A percentile compares a stretch with the other conserved stretches of the same genome.
Evolutionary conservation across 2,329 filamentous ascomycete genomes (phyloP).

Genomic region (Magnaporthiopsis rhizophila): DNA sequence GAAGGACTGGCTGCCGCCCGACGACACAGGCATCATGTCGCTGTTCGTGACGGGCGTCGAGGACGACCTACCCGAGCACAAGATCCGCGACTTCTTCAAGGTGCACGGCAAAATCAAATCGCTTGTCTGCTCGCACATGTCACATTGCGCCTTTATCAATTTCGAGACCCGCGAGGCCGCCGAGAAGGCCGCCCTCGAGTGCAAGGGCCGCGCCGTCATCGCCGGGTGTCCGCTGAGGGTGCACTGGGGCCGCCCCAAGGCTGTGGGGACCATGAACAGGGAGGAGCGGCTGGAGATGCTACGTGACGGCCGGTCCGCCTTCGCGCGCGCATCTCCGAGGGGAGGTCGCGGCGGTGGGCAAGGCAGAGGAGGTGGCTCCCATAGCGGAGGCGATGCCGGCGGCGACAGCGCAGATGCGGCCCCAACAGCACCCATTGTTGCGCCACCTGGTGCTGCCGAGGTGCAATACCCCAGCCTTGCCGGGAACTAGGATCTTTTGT

Average conservation of each 20-base stretch:
- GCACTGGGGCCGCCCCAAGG: constrained; percentile 87
- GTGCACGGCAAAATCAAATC: constrained; percentile 85
- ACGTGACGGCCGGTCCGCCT: constrained; percentile 62
- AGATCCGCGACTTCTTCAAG: constrained; percentile 84
- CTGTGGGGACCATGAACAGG: constrained; percentile 83
- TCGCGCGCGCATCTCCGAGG: constrained; percentile 33
- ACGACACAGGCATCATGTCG: constrained; percentile 80
- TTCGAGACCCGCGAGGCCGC: constrained; percentile 78
- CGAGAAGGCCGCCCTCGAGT: constrained; percentile 75
- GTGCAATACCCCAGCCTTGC: constrained; percentile 79
- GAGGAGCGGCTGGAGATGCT: constrained; percentile 78
- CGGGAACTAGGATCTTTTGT: constrained; percentile 36
- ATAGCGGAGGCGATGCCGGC: constrained; percentile 17
- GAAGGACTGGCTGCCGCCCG: constrained; percentile 77
- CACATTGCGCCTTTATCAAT: constrained; percentile 95
- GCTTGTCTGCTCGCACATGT: constrained; percentile 91
- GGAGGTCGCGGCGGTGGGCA: constrained; percentile 23
- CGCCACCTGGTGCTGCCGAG: constrained; percentile 72
- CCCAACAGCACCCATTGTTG: constrained; percentile 47
- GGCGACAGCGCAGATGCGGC: constrained; percentile 18
- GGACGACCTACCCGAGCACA: constrained; percentile 89
- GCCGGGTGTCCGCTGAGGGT: constrained; percentile 84
- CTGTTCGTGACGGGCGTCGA: constrained; percentile 93
- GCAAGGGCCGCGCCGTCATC: constrained; percentile 82
- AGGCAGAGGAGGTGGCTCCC: constrained; percentile 19